phyloP scores from a whole-genome alignment of 2,329 filamentous ascomycete genomes.

The Ophiosphaerella korrae region DNA sequence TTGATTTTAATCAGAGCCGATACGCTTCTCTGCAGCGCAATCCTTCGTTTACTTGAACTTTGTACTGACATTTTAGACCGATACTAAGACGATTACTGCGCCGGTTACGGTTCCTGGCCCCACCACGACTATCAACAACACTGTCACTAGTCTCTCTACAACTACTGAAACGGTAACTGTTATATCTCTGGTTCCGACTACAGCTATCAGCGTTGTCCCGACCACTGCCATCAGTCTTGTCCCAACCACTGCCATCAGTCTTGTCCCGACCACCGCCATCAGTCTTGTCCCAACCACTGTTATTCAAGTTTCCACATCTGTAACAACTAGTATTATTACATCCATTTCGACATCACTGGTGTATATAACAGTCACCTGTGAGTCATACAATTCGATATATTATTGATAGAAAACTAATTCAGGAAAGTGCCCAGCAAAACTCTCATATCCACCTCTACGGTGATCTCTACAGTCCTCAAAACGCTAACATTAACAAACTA shows the following conservation, averaged over 20 bases:
- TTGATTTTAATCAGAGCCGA: too few relatives aligned
- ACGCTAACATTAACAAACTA: constrained; percentile 14
- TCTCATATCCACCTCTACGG: constrained; percentile 13
- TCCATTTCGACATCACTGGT: constrained; percentile 2
- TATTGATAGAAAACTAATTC: background rate
- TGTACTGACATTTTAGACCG: background rate
- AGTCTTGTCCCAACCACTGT: constrained; percentile 12
- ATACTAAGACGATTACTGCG: background rate
- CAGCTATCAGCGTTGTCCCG: constrained; percentile 10
- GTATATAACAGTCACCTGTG: background rate
- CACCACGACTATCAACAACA: constrained; percentile 14
- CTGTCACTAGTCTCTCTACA: constrained; percentile 13
- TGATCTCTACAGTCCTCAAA: background rate
- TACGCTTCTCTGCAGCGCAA: too few relatives aligned
- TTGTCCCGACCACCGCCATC: constrained; percentile 13
- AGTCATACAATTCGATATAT: background rate
- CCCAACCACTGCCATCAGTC: constrained; percentile 10
- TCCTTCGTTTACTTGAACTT: background rate
- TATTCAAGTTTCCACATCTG: constrained; percentile 22
- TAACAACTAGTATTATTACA: constrained; percentile 20
- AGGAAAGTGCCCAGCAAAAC: constrained; percentile 10
- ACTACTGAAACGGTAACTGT: constrained; percentile 21
- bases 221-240: constrained; percentile 17
- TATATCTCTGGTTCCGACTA: constrained; percentile 26
- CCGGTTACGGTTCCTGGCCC: constrained; percentile 2